phyloP scores from a whole-genome alignment of 169 alveolate species.

The Plasmodium vivax region DNA sequence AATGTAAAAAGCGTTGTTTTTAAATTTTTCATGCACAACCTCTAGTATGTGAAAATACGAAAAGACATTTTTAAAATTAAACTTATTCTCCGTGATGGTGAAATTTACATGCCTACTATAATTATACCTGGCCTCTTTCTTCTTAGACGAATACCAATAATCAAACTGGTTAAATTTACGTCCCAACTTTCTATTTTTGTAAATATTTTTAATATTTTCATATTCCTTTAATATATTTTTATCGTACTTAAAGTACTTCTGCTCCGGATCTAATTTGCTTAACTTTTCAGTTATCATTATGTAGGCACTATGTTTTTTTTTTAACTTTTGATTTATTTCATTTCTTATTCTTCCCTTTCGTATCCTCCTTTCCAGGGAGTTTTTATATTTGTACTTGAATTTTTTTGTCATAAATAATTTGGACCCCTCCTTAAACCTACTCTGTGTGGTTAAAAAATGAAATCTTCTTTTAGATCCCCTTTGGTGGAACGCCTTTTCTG shows the following conservation, averaged over 20 bases:
- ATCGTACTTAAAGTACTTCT: constrained; percentile 68
- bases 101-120: constrained; percentile 74
- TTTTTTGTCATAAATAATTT: constrained; percentile 70
- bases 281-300: constrained; percentile 71
- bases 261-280: constrained; percentile 73
- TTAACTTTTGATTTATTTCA: constrained; percentile 71
- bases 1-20: constrained; percentile 61
- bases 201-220: constrained; percentile 67
- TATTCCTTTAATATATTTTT: constrained; percentile 73
- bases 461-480: background rate
- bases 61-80: constrained; percentile 69
- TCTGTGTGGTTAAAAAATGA: constrained; percentile 13
- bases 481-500: background rate
- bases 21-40: constrained; percentile 69
- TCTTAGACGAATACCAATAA: constrained; percentile 73
- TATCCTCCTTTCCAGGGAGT: constrained; percentile 52
- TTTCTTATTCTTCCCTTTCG: constrained; percentile 50
- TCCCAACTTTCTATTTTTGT: constrained; percentile 61
- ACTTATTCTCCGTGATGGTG: constrained; percentile 60
- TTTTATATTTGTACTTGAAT: constrained; percentile 60
- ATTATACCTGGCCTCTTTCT: constrained; percentile 63
- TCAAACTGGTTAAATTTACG: constrained; percentile 61
- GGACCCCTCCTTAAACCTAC: background rate
- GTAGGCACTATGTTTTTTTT: constrained; percentile 74
- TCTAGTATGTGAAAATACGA: constrained; percentile 73